These are phyloP conservation scores for Pugionium cornutum DNA, from an alignment of 345 rosid genomes.

Conservation along the genomic window DNA sequence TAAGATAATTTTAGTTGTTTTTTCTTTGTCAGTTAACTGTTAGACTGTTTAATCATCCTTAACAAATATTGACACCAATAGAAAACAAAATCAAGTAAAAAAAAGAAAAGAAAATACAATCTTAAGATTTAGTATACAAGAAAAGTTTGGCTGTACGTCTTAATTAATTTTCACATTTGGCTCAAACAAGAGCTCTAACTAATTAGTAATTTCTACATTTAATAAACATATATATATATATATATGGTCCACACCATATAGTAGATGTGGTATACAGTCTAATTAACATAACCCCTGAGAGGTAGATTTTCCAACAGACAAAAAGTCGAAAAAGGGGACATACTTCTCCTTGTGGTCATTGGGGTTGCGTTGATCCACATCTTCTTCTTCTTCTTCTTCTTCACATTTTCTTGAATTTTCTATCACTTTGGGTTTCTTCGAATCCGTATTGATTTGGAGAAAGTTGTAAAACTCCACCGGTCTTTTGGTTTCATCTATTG, in stretches of 20 bases:
- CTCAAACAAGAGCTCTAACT: constrained; percentile 28
- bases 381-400: constrained; percentile 21
- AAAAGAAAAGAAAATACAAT: not conserved
- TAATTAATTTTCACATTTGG: constrained; percentile 26
- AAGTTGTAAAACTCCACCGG: constrained; percentile 67
- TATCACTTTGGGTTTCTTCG: constrained; percentile 51
- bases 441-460: constrained; percentile 68
- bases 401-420: constrained; percentile 42
- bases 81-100: too few species aligned
- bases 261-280: constrained; percentile 9
- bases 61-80: not conserved
- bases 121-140: constrained; percentile 16
- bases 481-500: constrained; percentile 24
- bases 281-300: constrained; percentile 33
- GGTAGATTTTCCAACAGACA: constrained; percentile 49
- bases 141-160: constrained; percentile 4
- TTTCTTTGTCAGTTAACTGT: not conserved
- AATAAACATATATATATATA: not conserved
- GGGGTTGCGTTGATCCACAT: constrained; percentile 27
- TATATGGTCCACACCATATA: not conserved
- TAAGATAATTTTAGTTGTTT: too few species aligned
- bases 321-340: constrained; percentile 58
- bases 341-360: constrained; percentile 18
- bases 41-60: not conserved
- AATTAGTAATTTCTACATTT: constrained; percentile 19